A percentile compares a stretch with the other conserved stretches of the same genome.
These are phyloP conservation scores for Aspergillus aculeatinus DNA, from an alignment of 2,329 filamentous ascomycete species.

Conservation along the genomic window DNA sequence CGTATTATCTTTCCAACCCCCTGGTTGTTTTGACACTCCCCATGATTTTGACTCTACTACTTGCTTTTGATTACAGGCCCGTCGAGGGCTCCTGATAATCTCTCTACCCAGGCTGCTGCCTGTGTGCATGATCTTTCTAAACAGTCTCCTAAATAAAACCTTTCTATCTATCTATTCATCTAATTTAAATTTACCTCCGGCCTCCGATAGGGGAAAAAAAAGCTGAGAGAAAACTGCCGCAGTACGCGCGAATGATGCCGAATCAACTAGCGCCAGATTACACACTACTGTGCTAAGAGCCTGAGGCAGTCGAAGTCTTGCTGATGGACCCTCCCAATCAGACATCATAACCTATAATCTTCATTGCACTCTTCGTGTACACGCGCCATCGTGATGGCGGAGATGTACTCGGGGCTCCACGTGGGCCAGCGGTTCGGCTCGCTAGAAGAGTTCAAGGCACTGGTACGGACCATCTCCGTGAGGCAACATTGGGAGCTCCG, in stretches of 20 bases:
- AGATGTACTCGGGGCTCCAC: constrained; percentile 42
- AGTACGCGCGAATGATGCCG: constrained; percentile 15
- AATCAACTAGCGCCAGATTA: constrained; percentile 5
- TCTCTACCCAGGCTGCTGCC: neutral
- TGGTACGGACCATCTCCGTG: constrained; percentile 42
- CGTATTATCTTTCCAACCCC: neutral
- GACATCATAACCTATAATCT: constrained; percentile 14
- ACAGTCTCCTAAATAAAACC: neutral
- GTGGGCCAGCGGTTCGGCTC: constrained; percentile 40
- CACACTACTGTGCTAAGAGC: neutral
- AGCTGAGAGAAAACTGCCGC: neutral
- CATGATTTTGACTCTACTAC: neutral
- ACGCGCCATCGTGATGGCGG: constrained; percentile 30
- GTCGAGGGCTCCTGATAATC: neutral
- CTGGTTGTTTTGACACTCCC: neutral
- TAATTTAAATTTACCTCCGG: neutral
- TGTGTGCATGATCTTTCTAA: neutral
- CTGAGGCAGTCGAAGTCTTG: constrained; percentile 6
- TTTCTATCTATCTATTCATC: neutral
- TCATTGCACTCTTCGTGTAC: constrained; percentile 11
- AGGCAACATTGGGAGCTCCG: constrained; percentile 43
- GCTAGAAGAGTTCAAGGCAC: constrained; percentile 40
- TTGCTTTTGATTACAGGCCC: neutral
- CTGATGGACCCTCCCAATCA: constrained; percentile 29
- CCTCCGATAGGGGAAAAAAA: neutral